phyloP scores from a whole-genome alignment of 306 rosid species.

The Aeschynomene evenia region DNA sequence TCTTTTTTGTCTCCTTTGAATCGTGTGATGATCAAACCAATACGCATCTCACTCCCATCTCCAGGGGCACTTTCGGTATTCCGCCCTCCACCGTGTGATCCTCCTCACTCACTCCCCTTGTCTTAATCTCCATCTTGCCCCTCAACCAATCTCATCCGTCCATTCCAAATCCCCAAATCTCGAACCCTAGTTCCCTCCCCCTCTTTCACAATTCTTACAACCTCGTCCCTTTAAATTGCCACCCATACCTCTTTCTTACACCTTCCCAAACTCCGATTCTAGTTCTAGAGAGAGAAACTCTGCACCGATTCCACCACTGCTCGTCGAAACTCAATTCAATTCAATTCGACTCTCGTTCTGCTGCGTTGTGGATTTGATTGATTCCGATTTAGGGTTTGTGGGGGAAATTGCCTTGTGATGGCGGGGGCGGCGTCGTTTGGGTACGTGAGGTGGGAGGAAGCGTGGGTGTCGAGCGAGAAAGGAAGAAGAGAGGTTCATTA shows the following conservation, averaged over 20 bases:
- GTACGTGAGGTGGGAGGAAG: constrained; percentile 76
- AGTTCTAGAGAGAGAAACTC: background rate
- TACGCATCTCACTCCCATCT: background rate
- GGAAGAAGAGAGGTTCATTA: constrained; percentile 80
- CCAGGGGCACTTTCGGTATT: background rate
- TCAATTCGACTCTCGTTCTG: background rate
- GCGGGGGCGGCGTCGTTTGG: constrained; percentile 34
- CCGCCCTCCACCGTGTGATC: background rate
- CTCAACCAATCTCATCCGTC: background rate
- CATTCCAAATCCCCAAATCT: background rate
- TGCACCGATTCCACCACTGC: background rate
- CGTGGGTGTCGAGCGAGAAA: constrained; percentile 46
- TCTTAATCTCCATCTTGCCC: background rate
- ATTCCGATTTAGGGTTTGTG: background rate
- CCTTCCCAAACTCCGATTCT: background rate
- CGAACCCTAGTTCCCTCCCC: background rate
- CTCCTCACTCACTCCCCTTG: background rate
- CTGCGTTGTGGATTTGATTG: background rate
- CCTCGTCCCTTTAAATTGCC: constrained; percentile 37
- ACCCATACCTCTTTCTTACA: constrained; percentile 22
- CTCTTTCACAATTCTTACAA: background rate
- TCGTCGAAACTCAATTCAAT: background rate
- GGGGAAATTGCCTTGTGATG: constrained; percentile 39
- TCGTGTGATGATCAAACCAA: background rate
- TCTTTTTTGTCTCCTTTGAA: background rate